Percentiles rank a stretch among this genome's conserved stretches.
Evolutionary conservation across 225 moss, liverwort and hornwort species (phyloP).

Genomic region (Asterella californica): DNA sequence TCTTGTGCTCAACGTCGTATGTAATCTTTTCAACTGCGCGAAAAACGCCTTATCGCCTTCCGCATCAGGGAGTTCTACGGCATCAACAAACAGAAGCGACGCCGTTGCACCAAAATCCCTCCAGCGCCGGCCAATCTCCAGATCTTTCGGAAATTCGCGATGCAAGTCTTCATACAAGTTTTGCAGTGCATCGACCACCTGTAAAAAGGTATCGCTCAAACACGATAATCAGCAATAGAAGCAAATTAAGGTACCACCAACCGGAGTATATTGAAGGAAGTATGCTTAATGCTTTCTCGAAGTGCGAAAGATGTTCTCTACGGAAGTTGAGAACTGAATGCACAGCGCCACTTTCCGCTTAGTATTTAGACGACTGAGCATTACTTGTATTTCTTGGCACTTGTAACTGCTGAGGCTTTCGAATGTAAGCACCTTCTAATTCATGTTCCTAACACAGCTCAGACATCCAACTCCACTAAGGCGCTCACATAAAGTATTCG

Average conservation of each 20-base stretch:
- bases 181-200: constrained; percentile 86
- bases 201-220: constrained; percentile 11
- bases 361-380: background rate
- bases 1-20: constrained; percentile 67
- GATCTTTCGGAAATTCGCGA: constrained; percentile 55
- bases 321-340: background rate
- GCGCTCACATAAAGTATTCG: background rate
- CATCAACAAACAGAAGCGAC: constrained; percentile 61
- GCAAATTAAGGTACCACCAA: background rate
- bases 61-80: constrained; percentile 59
- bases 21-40: constrained; percentile 76
- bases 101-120: constrained; percentile 34
- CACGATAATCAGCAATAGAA: background rate
- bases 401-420: background rate
- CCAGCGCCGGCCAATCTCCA: constrained; percentile 36
- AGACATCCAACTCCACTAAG: too few relatives aligned
- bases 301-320: background rate
- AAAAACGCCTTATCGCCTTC: constrained; percentile 54
- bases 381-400: background rate
- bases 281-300: background rate
- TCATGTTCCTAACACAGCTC: too few relatives aligned
- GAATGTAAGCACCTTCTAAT: too few relatives aligned
- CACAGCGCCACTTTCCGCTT: background rate
- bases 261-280: background rate
- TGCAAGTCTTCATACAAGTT: constrained; percentile 61